Evolutionary conservation across 768 basidiomycete species (phyloP).

Genomic region (Tylopilus felleus): DNA sequence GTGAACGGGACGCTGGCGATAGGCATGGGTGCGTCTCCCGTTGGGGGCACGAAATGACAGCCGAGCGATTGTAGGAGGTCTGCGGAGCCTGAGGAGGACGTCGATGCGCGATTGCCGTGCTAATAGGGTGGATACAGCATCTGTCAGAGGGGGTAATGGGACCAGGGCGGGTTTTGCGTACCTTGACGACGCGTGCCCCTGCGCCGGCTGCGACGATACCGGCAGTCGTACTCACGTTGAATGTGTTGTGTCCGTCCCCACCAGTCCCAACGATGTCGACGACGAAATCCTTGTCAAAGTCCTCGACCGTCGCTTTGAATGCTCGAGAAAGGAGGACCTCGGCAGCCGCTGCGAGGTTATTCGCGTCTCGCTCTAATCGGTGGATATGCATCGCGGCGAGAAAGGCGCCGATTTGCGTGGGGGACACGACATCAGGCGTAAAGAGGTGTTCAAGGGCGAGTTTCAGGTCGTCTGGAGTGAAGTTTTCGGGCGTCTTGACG

Average conservation of each 20-base stretch:
- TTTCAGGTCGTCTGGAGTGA: slow-evolving; percentile 72
- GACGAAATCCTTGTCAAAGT: slow-evolving; percentile 64
- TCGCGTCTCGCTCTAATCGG: slow-evolving; percentile 70
- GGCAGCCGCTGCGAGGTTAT: slow-evolving; percentile 77
- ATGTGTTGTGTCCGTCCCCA: slow-evolving; percentile 93
- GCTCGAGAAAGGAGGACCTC: slow-evolving; percentile 37
- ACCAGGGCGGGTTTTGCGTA: slow-evolving; percentile 23
- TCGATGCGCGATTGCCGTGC: slow-evolving; percentile 91
- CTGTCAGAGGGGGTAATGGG: background rate
- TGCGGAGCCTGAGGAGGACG: slow-evolving; percentile 91
- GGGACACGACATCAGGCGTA: slow-evolving; percentile 57
- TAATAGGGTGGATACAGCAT: slow-evolving; percentile 27
- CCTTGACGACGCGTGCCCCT: slow-evolving; percentile 91
- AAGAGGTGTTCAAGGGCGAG: slow-evolving; percentile 72
- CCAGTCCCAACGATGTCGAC: slow-evolving; percentile 46
- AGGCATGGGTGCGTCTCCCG: slow-evolving; percentile 36
- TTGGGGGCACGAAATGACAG: slow-evolving; percentile 68
- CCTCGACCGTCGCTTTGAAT: background rate
- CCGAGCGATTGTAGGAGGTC: slow-evolving; percentile 85
- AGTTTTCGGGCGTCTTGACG: slow-evolving; percentile 76
- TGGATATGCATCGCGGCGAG: slow-evolving; percentile 81
- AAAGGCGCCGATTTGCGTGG: slow-evolving; percentile 85
- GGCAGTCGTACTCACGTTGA: slow-evolving; percentile 95
- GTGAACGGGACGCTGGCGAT: slow-evolving; percentile 76
- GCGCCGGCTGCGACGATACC: slow-evolving; percentile 93